Evolutionary conservation across 352 stramenopile species (phyloP), one percentile per base, ranked within the genome.

Genomic region (Phytophthora cryptogea): DNA sequence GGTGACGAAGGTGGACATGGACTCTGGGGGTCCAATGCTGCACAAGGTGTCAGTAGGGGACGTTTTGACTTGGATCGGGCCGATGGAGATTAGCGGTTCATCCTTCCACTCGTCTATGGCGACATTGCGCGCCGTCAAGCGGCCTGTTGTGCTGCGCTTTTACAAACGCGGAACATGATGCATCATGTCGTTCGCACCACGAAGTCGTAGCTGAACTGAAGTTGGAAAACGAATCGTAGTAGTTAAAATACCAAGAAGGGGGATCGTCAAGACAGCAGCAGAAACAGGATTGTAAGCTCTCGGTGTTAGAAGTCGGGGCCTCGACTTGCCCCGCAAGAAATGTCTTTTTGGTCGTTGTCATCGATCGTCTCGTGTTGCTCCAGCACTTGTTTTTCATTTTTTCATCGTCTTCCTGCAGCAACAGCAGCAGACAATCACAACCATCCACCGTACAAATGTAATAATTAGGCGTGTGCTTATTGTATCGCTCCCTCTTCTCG

Each of bases 41-140:
- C 71, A 79, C 48, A 74, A 86, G 33, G 84, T 95, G 23, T 79
- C 73, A 8, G 71, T 93, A 9, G 84, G 84, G 30, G 86, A 95
- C 56, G 76, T 83, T 31, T 70, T 95, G 26, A 83, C 84, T 30
- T 90, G 78, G 62, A 92, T 95, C 48, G 86, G 86, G 0, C 72
- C 80, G 2, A 86, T 91, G 68, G 83, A 90, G 31, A 92, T 95
- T 51, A 68, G 71, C 35, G 76, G 80, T 13, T 88, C 82, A 35
- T 82, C 83, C 17, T 95, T 95, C 59, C 84, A 95, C 49, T 82
- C 81, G 59, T 94, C 84, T 10, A 95, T 95, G 83, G 82, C 85
- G 17, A 90, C 83, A 33, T 59, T 95, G 44, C 84, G 84, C 14
- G 86, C 83, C 4, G 74, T 92, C 28, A 92, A 92, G 63, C 86